Evolutionary conservation across 2,329 filamentous ascomycete genomes (phyloP).

Genomic region (Lachnellula subtilissima): DNA sequence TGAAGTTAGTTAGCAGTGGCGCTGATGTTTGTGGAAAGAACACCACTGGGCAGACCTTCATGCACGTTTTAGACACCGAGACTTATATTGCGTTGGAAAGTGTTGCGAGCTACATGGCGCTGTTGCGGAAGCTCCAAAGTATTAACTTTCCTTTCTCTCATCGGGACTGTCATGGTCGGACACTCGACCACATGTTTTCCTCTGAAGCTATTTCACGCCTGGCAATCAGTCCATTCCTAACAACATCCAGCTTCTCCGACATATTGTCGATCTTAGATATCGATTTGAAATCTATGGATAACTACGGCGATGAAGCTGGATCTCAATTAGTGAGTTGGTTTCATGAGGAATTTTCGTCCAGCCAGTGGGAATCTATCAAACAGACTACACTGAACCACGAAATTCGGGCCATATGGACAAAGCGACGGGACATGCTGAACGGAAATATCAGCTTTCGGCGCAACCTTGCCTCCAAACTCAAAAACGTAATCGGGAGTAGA

Average conservation of each 20-base stretch:
- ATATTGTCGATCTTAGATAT: neutral
- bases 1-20: slow-evolving; percentile 1
- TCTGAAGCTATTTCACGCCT: neutral
- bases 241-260: neutral
- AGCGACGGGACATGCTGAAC: neutral
- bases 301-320: no score
- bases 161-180: slow-evolving; percentile 4
- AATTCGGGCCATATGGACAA: no score
- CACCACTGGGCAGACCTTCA: slow-evolving; percentile 3
- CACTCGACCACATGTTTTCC: neutral
- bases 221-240: neutral
- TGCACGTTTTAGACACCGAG: slow-evolving; percentile 4
- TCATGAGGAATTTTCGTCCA: no score
- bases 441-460: neutral
- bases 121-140: neutral
- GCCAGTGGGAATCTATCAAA: no score
- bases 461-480: neutral
- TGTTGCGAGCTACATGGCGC: neutral
- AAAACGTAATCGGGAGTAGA: no score
- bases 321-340: no score
- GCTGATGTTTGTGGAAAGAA: slow-evolving; percentile 7
- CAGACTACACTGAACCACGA: no score
- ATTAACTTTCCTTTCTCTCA: neutral
- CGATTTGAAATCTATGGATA: neutral
- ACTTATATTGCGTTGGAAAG: neutral